Evolutionary conservation across 345 rosid genomes (phyloP), one percentile per base, ranked within the genome.

Genomic region (Salix udensis): DNA sequence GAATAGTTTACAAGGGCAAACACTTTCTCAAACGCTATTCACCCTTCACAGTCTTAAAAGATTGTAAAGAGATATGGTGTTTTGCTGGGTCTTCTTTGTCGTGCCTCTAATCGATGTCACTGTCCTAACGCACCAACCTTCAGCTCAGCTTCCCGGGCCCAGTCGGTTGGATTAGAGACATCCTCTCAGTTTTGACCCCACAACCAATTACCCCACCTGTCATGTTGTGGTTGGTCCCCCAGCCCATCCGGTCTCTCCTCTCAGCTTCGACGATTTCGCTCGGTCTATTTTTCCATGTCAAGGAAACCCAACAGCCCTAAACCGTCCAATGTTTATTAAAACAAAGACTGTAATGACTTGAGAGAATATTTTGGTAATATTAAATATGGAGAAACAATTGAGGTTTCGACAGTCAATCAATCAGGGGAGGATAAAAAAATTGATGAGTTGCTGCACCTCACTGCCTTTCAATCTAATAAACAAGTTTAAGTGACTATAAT

Each of bases 91-190:
- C 42, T n/a, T 48, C 36, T 67, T 7, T 72, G 52, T 42, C 10
- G 19, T n/a, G n/a, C 65, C 37, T 55, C 6, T 24, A 61, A 66
- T 58, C 68, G 82, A 58, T 24, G 84, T 85, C 86, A 60, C 68
- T 28, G n/a, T 83, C 88, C 55, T 55, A 44, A 74, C 69, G 37
- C 80, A 78, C 80, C 80, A 65, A 74, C 73, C 34, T 68, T 24
- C 81, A 81, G 78, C 84, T 80, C 24, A 8, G 58, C 31, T 53
- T 66, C 31, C n/a, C 2, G 77, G 79, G 79, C 77, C 83, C 65
- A 75, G 85, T 80, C 80, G 76, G 85, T 77, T 82, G 83, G 82
- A 77, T 71, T 30, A 74, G 42, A 50, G 84, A 73, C 87, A 75
- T 65, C 62, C 34, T 50, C 77, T 62, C 62, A 24, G 14, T 39